These are phyloP conservation scores for Leccinum disarticulatum DNA, from an alignment of 768 basidiomycete genomes.

Conservation along the genomic window DNA sequence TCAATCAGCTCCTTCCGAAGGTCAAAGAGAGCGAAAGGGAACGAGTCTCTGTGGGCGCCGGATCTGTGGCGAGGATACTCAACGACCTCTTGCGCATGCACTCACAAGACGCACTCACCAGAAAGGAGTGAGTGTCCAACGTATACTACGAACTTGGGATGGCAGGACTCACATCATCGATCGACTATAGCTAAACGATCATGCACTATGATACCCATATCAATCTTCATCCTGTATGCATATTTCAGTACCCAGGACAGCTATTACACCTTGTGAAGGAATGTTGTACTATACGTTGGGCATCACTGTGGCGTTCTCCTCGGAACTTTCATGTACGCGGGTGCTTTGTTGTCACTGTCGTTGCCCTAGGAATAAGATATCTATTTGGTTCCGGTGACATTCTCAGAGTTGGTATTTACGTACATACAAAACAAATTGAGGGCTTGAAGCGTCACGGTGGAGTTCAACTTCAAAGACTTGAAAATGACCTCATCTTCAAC, in stretches of 20 bases:
- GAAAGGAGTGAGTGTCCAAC: conserved; percentile 27
- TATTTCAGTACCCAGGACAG: conserved; percentile 22
- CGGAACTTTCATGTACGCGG: neutral
- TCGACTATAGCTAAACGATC: conserved; percentile 16
- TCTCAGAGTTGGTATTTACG: neutral
- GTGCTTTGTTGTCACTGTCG: neutral
- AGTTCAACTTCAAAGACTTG: too few relatives aligned
- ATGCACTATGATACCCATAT: conserved; percentile 33
- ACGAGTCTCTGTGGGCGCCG: conserved; percentile 70
- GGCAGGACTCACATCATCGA: conserved; percentile 12
- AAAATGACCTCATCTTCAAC: too few relatives aligned
- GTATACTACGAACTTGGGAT: neutral
- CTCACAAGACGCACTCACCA: conserved; percentile 29
- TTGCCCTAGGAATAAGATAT: conserved; percentile 4
- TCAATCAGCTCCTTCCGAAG: conserved; percentile 63
- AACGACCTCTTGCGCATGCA: conserved; percentile 67
- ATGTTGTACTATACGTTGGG: conserved; percentile 16
- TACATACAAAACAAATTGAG: too few relatives aligned
- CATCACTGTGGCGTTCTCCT: neutral
- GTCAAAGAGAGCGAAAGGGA: conserved; percentile 64
- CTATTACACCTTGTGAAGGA: conserved; percentile 8
- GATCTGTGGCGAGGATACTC: conserved; percentile 65
- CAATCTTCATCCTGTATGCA: conserved; percentile 32
- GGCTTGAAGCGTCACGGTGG: too few relatives aligned
- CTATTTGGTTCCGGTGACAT: neutral